Base-by-base conservation (phyloP, 2,329 filamentous ascomycete species). In the Botryotinia convoluta region DNA sequence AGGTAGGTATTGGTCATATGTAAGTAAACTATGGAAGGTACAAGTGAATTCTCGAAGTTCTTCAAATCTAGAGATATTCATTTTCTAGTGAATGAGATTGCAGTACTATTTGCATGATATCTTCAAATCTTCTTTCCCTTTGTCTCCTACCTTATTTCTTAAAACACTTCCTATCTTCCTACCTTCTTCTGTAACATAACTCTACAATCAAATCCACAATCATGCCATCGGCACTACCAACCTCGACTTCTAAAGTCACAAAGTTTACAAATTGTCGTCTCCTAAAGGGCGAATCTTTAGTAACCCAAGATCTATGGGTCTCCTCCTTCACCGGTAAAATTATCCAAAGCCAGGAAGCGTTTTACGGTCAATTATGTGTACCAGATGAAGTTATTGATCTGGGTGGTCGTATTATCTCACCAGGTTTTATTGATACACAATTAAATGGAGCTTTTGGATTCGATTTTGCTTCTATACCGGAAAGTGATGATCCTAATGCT, bases 371-470 rank as follows among this genome's bases (percentile, higher is more conserved):
- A 70, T 86, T 90, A 63, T 84, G 87, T 71, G 85, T 91, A 4
- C 93, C 95, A 1, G 93, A 95, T 80, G 84, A 90, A 77, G 90
- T 91, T 71, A 86, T 97, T 78, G 90, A 98, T 79, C 89, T 98
- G 1, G 89, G 90, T 69, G 93, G 94, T 74, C 93, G 93, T 78
- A 95, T 97, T 77, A 82, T 98, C 32, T 90, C 92, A 0, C 94
- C 95, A 0, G 95, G 95, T 39, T 87, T 98, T 80, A 96, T 98
- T 78, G 95, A 98, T 77, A 92, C 92, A 70, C 95, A 98, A 82
- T 90, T 98, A 77, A 98, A 98, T 79, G 95, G 95, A 65, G 94
- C 93, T 16, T 95, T 94, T 79, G 94, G 94, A 73, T 97, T 97
- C 85, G 95, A 97, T 84, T 97, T 97, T 82, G 96, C 93, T 4